Evolutionary conservation across 2,329 filamentous ascomycete genomes (phyloP), one percentile per base, ranked within the genome.

Genomic region (Coniochaeta ligniaria): DNA sequence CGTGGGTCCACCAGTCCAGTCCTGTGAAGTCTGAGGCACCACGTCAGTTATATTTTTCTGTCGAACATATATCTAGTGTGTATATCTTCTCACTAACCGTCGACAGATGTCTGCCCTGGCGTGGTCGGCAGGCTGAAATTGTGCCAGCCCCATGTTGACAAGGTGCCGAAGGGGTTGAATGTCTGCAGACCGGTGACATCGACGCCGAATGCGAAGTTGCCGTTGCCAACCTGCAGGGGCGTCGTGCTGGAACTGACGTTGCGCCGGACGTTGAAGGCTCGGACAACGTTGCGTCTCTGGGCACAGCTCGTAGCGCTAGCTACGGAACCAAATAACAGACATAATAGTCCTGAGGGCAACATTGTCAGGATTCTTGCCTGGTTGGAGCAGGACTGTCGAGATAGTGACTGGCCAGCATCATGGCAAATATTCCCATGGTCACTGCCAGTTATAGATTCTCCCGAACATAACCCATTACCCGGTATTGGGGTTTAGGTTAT

Each of bases 121-220:
- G 73, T 78, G 52, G 69, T 75, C n/a, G 75, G 78, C 22, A 78
- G 63, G 26, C 75, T 77, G 62, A 79, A 79, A 58, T 79, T 80
- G 67, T 81, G 77, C 78, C 78, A 81, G 7, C 76, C 77, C 78
- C 77, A 80, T 2, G 74, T 75, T 1, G 77, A 79, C 71, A 80
- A 72, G 2, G 73, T 78, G n/a, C 72, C 76, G 62, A 77, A 80
- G 1, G 76, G 76, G 28, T 72, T 72, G 63, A 80, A 80, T 1
- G 76, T 78, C 63, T 79, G 76, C 57, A 80, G 67, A 7, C 78
- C 78, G 1, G 78, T 80, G 3, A 78, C 69, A 63, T 80, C 78
- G 14, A 74, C 77, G 6, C 75, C 75, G 60, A 80, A 80, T 4
- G 78, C 78, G 62, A 80, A 78, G 66, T 80, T 78, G 17, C 78